Conservation (phyloP, 495 filamentous ascomycete genomes). For the Bryoglossum gracile region DNA sequence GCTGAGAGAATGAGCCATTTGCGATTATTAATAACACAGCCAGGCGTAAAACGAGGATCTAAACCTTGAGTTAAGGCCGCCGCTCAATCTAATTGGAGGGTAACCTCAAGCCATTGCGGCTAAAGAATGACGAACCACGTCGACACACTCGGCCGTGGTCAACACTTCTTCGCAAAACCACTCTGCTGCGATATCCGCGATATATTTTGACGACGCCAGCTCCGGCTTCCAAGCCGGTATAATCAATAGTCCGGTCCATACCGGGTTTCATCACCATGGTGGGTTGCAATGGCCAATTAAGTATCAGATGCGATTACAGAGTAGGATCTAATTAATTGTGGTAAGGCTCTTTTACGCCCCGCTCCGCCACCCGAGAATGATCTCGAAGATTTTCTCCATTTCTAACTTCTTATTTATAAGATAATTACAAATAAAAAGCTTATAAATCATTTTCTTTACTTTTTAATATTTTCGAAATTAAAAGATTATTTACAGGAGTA, state of each 20-base stretch:
- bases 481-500: no score
- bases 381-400: no score
- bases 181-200: constrained; percentile 16
- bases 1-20: constrained; percentile 36
- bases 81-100: no score
- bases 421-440: no score
- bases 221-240: constrained; percentile 25
- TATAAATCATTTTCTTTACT: no score
- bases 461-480: no score
- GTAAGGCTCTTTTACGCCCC: no score
- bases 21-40: constrained; percentile 15
- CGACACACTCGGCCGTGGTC: constrained; percentile 11
- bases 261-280: constrained; percentile 24
- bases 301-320: no score
- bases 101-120: constrained; percentile 10
- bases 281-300: background rate
- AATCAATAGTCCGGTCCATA: constrained; percentile 27
- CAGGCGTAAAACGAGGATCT: constrained; percentile 5
- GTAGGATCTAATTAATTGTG: no score
- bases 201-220: constrained; percentile 26
- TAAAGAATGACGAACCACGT: constrained; percentile 11
- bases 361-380: no score
- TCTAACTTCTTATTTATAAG: no score
- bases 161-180: constrained; percentile 13
- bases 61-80: constrained; percentile 6